A percentile compares a stretch with the other conserved stretches of the same genome.
Evolutionary conservation across 2,329 filamentous ascomycete genomes (phyloP).

Genomic region (Gaeumannomyces sp.): DNA sequence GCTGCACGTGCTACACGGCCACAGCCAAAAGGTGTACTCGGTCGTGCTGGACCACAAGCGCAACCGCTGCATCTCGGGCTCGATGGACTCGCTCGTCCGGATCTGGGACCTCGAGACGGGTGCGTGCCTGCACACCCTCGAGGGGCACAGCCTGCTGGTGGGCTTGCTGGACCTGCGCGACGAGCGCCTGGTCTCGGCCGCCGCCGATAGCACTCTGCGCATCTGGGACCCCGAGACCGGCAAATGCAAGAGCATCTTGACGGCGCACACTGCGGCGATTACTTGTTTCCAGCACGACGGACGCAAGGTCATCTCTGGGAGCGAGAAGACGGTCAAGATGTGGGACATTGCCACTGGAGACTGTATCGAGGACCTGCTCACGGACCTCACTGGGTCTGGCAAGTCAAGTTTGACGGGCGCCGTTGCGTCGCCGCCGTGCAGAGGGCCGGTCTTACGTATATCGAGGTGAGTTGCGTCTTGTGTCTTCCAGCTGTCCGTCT

Average conservation of each 20-base stretch:
- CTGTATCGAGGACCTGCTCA: conserved; percentile 86
- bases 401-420: conserved; percentile 94
- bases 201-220: conserved; percentile 87
- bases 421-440: conserved; percentile 96
- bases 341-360: conserved; percentile 93
- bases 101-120: conserved; percentile 94
- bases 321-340: conserved; percentile 95
- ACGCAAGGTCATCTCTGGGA: conserved; percentile 93
- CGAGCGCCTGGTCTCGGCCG: conserved; percentile 86
- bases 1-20: conserved; percentile 76
- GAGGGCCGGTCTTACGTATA: conserved; percentile 84
- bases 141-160: conserved; percentile 88
- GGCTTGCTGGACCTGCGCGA: conserved; percentile 85
- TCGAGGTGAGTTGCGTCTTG: conserved; percentile 84
- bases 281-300: conserved; percentile 98
- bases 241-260: conserved; percentile 81
- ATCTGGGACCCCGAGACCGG: conserved; percentile 97
- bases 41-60: conserved; percentile 89
- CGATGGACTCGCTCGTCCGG: conserved; percentile 97
- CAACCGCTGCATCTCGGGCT: conserved; percentile 93
- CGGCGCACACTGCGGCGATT: conserved; percentile 92
- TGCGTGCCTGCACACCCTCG: conserved; percentile 76
- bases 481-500: too few species aligned
- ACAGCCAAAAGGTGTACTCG: conserved; percentile 91
- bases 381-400: conserved; percentile 94